Evolutionary conservation across 176 grass and related monocot genomes (phyloP).

Genomic region (Oryza punctata): DNA sequence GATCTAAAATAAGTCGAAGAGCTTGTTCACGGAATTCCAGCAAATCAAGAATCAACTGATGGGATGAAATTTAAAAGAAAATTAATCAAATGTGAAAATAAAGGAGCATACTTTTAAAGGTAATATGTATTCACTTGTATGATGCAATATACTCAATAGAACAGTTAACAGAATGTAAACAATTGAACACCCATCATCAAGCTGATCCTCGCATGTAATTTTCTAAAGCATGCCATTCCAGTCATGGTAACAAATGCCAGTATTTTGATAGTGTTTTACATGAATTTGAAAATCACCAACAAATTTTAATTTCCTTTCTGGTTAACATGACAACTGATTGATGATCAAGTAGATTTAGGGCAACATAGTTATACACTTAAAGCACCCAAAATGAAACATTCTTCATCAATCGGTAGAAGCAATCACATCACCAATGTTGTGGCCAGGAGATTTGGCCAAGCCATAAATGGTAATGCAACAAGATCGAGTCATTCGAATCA

Average conservation of each 20-base stretch:
- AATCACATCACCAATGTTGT: background rate
- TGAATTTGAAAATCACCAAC: background rate
- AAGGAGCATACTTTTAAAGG: background rate
- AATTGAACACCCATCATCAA: background rate
- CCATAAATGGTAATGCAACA: background rate
- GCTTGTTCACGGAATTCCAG: constrained; percentile 99
- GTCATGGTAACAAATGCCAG: background rate
- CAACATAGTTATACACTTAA: constrained; percentile 15
- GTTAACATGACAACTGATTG: constrained; percentile 10
- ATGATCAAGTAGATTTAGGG: constrained; percentile 24
- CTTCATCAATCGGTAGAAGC: too few species aligned
- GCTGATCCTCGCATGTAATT: background rate
- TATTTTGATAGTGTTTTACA: background rate
- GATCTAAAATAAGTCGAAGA: constrained; percentile 86
- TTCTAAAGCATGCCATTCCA: constrained; percentile 8
- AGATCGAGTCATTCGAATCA: background rate
- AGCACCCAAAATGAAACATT: background rate
- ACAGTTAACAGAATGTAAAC: background rate
- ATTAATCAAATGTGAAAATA: constrained; percentile 14
- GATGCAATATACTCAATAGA: constrained; percentile 23
- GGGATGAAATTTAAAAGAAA: constrained; percentile 28
- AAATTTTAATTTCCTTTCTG: background rate
- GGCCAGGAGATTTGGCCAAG: background rate
- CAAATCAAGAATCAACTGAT: constrained; percentile 91
- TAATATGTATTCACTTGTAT: background rate